Conservation (phyloP, 2,329 filamentous ascomycete species). For the Ophiostoma ips region DNA sequence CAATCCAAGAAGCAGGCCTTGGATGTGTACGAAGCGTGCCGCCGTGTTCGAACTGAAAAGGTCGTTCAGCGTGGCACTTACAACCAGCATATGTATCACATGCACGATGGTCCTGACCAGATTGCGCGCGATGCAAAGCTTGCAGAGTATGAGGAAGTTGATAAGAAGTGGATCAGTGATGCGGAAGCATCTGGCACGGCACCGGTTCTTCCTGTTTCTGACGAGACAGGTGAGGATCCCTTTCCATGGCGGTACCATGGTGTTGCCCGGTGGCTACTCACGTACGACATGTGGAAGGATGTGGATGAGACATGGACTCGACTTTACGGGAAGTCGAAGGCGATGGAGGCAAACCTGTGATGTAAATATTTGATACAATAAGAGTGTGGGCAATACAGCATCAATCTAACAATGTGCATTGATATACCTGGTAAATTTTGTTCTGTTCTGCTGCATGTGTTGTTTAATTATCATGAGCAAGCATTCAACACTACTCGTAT, state of each 20-base stretch:
- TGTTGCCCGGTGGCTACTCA: slow-evolving; percentile 12
- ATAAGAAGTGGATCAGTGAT: slow-evolving; percentile 6
- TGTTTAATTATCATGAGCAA: no score
- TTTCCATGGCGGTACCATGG: slow-evolving; percentile 13
- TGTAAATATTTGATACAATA: no score
- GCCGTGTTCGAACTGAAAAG: slow-evolving; percentile 7
- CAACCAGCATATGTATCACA: slow-evolving; percentile 13
- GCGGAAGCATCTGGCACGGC: neutral
- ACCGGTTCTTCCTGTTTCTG: neutral
- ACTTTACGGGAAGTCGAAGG: neutral
- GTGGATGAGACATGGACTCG: slow-evolving; percentile 1
- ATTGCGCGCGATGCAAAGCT: slow-evolving; percentile 7
- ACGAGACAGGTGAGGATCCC: slow-evolving; percentile 11
- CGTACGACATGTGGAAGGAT: slow-evolving; percentile 13
- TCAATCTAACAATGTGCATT: no score
- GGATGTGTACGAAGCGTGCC: slow-evolving; percentile 11
- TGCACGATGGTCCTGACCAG: slow-evolving; percentile 12
- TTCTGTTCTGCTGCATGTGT: no score
- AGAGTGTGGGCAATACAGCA: no score
- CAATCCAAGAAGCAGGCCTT: slow-evolving; percentile 6
- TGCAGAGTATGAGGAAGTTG: neutral
- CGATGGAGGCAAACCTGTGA: no score
- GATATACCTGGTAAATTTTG: no score
- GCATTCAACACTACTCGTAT: no score
- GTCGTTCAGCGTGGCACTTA: slow-evolving; percentile 11